These are phyloP conservation scores for Phytophthora sojae DNA, from an alignment of 352 stramenopile genomes.

Conservation along the genomic window DNA sequence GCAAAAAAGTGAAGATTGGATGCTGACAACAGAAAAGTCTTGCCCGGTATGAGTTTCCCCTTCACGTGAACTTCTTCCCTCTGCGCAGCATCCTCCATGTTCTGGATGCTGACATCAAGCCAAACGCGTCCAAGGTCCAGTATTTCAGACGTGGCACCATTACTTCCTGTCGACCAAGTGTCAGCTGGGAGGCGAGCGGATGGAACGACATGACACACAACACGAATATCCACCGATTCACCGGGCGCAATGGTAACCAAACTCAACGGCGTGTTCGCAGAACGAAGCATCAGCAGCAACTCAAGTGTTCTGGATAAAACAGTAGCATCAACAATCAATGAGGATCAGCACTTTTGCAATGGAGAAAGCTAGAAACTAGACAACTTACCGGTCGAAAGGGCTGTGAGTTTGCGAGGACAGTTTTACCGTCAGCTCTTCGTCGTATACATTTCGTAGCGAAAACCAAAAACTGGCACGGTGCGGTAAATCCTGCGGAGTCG, in stretches of 20 bases:
- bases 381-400: constrained; percentile 57
- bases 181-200: constrained; percentile 67
- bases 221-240: constrained; percentile 85
- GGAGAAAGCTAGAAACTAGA: not conserved
- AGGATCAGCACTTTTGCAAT: constrained; percentile 16
- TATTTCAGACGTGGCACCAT: constrained; percentile 54
- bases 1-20: constrained; percentile 86
- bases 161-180: constrained; percentile 43
- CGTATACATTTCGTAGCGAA: constrained; percentile 86
- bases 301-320: constrained; percentile 64
- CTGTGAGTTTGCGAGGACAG: constrained; percentile 54
- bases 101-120: constrained; percentile 74
- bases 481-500: constrained; percentile 56
- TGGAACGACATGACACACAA: constrained; percentile 77
- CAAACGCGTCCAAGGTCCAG: constrained; percentile 69
- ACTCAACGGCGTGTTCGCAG: constrained; percentile 81
- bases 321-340: not conserved
- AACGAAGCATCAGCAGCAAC: constrained; percentile 78
- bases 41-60: constrained; percentile 79
- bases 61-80: constrained; percentile 74
- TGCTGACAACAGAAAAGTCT: constrained; percentile 83
- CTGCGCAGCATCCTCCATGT: constrained; percentile 70
- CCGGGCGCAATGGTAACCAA: constrained; percentile 71
- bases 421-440: constrained; percentile 83
- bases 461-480: constrained; percentile 86